Conservation (phyloP, 108 stramenopile species). For the Cyclotella sp. region DNA sequence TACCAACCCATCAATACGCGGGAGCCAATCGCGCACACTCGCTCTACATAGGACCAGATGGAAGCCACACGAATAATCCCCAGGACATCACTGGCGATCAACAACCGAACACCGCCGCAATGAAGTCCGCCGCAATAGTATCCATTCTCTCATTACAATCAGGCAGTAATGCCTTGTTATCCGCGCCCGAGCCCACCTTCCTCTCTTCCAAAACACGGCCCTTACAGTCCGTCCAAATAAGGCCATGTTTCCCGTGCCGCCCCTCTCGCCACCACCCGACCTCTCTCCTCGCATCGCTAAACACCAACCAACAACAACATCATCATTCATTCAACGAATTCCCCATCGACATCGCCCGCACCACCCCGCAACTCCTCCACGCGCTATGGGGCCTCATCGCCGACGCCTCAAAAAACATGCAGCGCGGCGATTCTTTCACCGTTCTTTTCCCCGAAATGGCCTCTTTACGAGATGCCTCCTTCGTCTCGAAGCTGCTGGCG, state of each 20-base stretch:
- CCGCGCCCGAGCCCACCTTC: not conserved
- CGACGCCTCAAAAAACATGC: constrained; percentile 60
- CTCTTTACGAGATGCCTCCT: constrained; percentile 53
- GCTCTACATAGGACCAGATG: too few relatives aligned
- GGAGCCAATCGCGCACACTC: too few relatives aligned
- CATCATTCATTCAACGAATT: not conserved
- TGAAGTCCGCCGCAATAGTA: constrained; percentile 17
- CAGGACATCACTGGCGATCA: not conserved
- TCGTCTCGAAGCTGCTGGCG: constrained; percentile 66
- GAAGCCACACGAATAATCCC: too few relatives aligned
- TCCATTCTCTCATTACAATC: constrained; percentile 10
- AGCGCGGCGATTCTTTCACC: constrained; percentile 67
- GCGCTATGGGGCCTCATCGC: constrained; percentile 76
- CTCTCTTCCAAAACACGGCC: not conserved
- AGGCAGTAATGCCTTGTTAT: constrained; percentile 21
- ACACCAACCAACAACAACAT: not conserved
- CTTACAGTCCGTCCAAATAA: not conserved
- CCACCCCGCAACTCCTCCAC: constrained; percentile 72
- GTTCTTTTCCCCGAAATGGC: constrained; percentile 78
- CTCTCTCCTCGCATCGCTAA: not conserved
- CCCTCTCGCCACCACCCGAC: not conserved
- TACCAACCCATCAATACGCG: not conserved
- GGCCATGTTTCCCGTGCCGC: not conserved
- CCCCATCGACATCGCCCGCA: constrained; percentile 54
- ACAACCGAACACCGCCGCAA: constrained; percentile 11